Base-by-base conservation (phyloP, 371 early-diverging fungal genomes). In the Gilbertella persicaria region DNA sequence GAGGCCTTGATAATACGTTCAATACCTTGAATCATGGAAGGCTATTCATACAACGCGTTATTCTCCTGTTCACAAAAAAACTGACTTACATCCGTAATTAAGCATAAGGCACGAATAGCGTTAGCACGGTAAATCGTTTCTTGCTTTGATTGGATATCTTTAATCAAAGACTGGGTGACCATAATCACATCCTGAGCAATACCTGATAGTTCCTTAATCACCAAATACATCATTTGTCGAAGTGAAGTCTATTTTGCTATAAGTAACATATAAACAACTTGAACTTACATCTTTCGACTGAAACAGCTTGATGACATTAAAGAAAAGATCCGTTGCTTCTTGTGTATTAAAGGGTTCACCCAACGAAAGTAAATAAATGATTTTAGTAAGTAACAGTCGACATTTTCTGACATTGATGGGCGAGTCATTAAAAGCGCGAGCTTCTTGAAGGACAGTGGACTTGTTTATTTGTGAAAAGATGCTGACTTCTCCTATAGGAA, bases 321-420 rank as follows among this genome's bases (percentile, higher is more conserved):
- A 99, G 76, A 99, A 99, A 16, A 95, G 83, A 62, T 96, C 92
- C 0, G 99, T 99, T 4, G 99, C 98, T 75, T 98, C 99, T 30
- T 83, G 86, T 13, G 91, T 88, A 38, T 85, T 82, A 66, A 97
- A 92, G 23, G 85, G 75, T 70, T 97, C 96, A 16, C 90, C 91
- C 53, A 91, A 84, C 64, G 94, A 93, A 49, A 97, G 79, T 52
- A 99, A 75, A 61, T 94, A 96, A 38, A 94, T 80, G 40, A 99
- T 88, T 71, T 97, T 97, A 14, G 98, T 93, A 59, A 98, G 66
- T 43, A 96, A 79, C 30, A 92, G 64, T 39, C 96, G 85, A 73
- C 97, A 98, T 75, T 95, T 95, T 63, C 91, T 77, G 17, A 97
- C 90, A 63, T 91, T 91, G 71, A 99, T 91, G 39, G 99, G 98